A percentile compares a stretch with the other conserved stretches of the same genome.
Conservation (phyloP, 148 eudicot genomes). For the Hydrangea macrophylla region DNA sequence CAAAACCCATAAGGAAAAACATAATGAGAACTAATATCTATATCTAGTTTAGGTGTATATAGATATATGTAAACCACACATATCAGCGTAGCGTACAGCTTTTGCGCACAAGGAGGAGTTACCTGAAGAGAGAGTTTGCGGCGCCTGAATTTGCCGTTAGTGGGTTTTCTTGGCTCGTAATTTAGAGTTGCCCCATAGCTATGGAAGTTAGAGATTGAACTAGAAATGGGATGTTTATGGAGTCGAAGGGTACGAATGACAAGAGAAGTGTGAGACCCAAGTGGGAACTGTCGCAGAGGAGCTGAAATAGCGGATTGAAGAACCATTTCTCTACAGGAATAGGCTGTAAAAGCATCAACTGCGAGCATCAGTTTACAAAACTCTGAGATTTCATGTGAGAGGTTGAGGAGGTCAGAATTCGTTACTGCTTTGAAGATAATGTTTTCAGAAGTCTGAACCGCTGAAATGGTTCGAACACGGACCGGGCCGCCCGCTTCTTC, state of each 20-base stretch:
- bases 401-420: too few species aligned
- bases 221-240: slow-evolving; percentile 20
- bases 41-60: too few species aligned
- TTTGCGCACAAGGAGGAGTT: neutral
- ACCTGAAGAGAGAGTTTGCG: slow-evolving; percentile 29
- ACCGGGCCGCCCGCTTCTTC: too few species aligned
- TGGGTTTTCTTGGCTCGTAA: slow-evolving; percentile 12
- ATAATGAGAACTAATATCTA: too few species aligned
- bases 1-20: neutral
- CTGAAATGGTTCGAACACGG: too few species aligned
- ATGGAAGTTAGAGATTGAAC: slow-evolving; percentile 9
- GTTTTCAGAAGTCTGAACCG: too few species aligned
- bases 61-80: too few species aligned
- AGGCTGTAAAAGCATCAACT: neutral
- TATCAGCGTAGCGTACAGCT: too few species aligned
- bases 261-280: slow-evolving; percentile 14
- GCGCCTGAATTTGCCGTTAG: slow-evolving; percentile 18
- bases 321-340: neutral
- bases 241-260: slow-evolving; percentile 3
- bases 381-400: too few species aligned
- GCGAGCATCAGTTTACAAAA: neutral
- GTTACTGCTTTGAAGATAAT: too few species aligned
- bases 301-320: slow-evolving; percentile 14
- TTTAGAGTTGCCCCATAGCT: slow-evolving; percentile 8
- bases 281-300: slow-evolving; percentile 18